Evolutionary conservation across 129 eudicot genomes (phyloP).

Genomic region (Chrysanthemum seticuspe): DNA sequence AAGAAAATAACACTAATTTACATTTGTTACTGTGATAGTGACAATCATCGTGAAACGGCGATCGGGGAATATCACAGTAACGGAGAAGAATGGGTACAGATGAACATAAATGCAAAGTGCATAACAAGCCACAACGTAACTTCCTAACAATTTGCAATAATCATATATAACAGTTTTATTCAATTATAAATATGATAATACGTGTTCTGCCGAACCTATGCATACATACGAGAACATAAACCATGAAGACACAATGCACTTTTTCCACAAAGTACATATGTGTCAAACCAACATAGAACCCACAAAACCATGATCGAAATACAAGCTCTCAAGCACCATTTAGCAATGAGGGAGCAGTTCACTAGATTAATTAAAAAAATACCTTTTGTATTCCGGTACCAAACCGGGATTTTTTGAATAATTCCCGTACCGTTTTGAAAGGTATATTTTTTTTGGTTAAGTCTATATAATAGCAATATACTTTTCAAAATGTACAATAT

Average conservation of each 20-base stretch:
- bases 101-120: conserved; percentile 1
- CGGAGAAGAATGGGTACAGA: no score
- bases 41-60: no score
- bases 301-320: conserved; percentile 21
- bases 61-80: no score
- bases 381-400: no score
- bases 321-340: conserved; percentile 42
- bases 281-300: conserved; percentile 19
- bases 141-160: not conserved
- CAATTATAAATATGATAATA: conserved; percentile 22
- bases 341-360: conserved; percentile 33
- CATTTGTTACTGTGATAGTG: no score
- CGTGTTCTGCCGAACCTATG: conserved; percentile 45
- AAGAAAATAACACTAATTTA: no score
- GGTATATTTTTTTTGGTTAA: no score
- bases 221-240: conserved; percentile 24
- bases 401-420: no score
- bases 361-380: no score
- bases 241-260: conserved; percentile 26
- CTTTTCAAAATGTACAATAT: no score
- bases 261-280: conserved; percentile 20
- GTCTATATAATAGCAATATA: no score
- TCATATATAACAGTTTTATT: conserved; percentile 19
- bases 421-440: no score
- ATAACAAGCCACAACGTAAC: not conserved